A percentile compares a stretch with the other conserved stretches of the same genome.
Conservation (phyloP, 2,329 filamentous ascomycete genomes). For the Nothomitra cinnamomea region DNA sequence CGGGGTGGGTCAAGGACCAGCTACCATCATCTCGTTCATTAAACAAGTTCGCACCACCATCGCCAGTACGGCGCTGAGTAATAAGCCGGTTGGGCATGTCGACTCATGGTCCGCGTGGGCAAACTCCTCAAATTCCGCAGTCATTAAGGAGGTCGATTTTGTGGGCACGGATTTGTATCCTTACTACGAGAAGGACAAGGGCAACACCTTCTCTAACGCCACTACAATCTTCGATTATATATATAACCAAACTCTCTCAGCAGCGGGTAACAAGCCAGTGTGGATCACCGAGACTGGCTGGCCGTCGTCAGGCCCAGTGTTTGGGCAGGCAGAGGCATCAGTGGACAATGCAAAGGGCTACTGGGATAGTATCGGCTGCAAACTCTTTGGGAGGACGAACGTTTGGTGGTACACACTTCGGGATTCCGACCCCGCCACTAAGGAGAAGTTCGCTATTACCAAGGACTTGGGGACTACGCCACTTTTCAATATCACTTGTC, state of each 20-base stretch:
- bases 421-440: constrained; percentile 11
- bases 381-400: constrained; percentile 39
- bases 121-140: constrained; percentile 47
- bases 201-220: constrained; percentile 48
- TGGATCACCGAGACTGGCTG: constrained; percentile 86
- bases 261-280: constrained; percentile 48
- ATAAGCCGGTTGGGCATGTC: constrained; percentile 58
- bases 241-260: constrained; percentile 39
- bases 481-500: constrained; percentile 22
- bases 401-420: not conserved
- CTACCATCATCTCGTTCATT: constrained; percentile 52
- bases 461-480: constrained; percentile 21
- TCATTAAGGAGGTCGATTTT: constrained; percentile 58
- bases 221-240: constrained; percentile 52
- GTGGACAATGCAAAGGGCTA: constrained; percentile 55
- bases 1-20: constrained; percentile 44
- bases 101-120: constrained; percentile 76
- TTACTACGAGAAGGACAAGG: constrained; percentile 58
- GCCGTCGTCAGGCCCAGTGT: constrained; percentile 52
- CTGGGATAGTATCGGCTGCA: constrained; percentile 66
- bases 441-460: constrained; percentile 23
- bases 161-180: constrained; percentile 72
- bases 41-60: constrained; percentile 46
- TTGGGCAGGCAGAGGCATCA: constrained; percentile 45
- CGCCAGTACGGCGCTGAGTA: constrained; percentile 39